Conservation (phyloP, 2,329 filamentous ascomycete species). For the Aureobasidium lini region DNA sequence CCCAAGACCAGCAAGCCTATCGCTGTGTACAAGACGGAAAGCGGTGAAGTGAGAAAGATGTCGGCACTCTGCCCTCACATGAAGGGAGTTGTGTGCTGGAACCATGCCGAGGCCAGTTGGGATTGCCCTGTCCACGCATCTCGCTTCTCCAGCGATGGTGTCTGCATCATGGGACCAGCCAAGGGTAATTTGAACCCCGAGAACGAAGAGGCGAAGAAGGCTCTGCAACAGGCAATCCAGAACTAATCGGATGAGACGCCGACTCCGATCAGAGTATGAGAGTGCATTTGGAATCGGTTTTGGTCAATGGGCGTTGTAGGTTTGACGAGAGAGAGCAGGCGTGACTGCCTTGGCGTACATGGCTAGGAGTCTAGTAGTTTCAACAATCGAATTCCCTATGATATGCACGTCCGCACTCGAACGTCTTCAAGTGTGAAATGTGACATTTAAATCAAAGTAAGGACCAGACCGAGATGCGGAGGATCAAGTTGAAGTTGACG, state of each 20-base stretch:
- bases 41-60: slow-evolving; percentile 43
- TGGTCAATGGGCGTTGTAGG: neutral
- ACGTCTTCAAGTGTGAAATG: too few relatives aligned
- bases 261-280: neutral
- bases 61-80: slow-evolving; percentile 51
- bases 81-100: slow-evolving; percentile 52
- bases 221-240: slow-evolving; percentile 18
- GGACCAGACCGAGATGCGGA: too few relatives aligned
- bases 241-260: neutral
- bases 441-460: too few relatives aligned
- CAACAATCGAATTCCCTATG: too few relatives aligned
- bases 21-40: slow-evolving; percentile 51
- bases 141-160: slow-evolving; percentile 36
- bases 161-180: slow-evolving; percentile 35
- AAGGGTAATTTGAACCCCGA: slow-evolving; percentile 30
- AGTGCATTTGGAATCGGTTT: neutral
- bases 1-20: slow-evolving; percentile 39
- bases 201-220: slow-evolving; percentile 23
- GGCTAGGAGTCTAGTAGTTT: neutral
- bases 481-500: too few relatives aligned
- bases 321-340: neutral
- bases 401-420: too few relatives aligned
- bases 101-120: slow-evolving; percentile 45
- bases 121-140: slow-evolving; percentile 46
- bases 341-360: neutral